Percentiles rank a stretch among this genome's conserved stretches.
phyloP scores from a whole-genome alignment of 176 grass and related monocot species.

The Oryza australiensis region DNA sequence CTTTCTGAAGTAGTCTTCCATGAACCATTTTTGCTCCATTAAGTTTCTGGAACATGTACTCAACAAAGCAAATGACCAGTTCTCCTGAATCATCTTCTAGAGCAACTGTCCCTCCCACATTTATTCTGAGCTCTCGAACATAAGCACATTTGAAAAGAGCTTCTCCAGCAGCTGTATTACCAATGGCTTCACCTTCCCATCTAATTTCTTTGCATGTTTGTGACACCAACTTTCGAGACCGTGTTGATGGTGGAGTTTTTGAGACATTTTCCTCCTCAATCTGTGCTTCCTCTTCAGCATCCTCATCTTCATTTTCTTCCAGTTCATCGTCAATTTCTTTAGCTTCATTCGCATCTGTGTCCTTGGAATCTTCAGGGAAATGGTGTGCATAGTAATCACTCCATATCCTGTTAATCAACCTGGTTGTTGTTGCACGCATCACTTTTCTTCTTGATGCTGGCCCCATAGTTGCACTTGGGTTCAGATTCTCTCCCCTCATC shows the following conservation, averaged over 20 bases:
- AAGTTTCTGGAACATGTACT: slow-evolving; percentile 87
- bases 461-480: slow-evolving; percentile 80
- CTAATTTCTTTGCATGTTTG: slow-evolving; percentile 56
- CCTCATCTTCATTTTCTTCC: slow-evolving; percentile 75
- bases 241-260: slow-evolving; percentile 41
- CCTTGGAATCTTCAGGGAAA: slow-evolving; percentile 81
- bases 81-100: slow-evolving; percentile 77
- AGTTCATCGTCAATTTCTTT: slow-evolving; percentile 78
- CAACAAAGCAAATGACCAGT: slow-evolving; percentile 70
- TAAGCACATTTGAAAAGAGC: slow-evolving; percentile 54
- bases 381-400: slow-evolving; percentile 82
- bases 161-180: slow-evolving; percentile 64
- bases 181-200: slow-evolving; percentile 63
- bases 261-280: slow-evolving; percentile 41
- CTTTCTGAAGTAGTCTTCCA: slow-evolving; percentile 74
- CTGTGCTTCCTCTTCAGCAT: slow-evolving; percentile 59
- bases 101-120: slow-evolving; percentile 49
- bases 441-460: slow-evolving; percentile 69
- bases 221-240: slow-evolving; percentile 51
- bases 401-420: slow-evolving; percentile 82
- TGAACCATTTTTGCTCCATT: slow-evolving; percentile 79
- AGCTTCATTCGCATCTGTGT: slow-evolving; percentile 53
- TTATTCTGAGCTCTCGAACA: slow-evolving; percentile 59
- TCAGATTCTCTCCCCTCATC: slow-evolving; percentile 74
- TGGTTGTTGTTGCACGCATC: slow-evolving; percentile 94